phyloP scores from a whole-genome alignment of 2,329 filamentous ascomycete species.

The Penicillium frequentans region DNA sequence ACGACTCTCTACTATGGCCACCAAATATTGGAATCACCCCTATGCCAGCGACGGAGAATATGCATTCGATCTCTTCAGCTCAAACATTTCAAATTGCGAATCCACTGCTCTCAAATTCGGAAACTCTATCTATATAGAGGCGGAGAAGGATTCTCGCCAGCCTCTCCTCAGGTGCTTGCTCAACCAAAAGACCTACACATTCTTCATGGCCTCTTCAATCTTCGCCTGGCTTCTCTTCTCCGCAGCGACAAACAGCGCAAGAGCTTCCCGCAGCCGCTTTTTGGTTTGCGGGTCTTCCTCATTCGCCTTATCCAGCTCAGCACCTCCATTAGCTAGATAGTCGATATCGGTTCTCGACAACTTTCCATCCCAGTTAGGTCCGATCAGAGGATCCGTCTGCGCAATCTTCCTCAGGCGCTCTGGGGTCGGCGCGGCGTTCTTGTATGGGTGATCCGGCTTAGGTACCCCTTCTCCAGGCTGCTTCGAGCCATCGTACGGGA shows the following conservation, averaged over 20 bases:
- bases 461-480: constrained; percentile 31
- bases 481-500: constrained; percentile 12
- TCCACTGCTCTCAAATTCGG: background rate
- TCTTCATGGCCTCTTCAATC: constrained; percentile 15
- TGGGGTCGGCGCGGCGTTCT: constrained; percentile 29
- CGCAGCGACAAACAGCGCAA: constrained; percentile 11
- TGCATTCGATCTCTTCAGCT: background rate
- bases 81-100: background rate
- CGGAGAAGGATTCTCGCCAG: background rate
- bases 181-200: background rate
- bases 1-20: background rate
- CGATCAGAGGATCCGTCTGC: constrained; percentile 42
- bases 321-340: constrained; percentile 49
- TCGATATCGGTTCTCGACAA: constrained; percentile 44
- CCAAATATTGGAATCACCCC: background rate
- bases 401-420: constrained; percentile 34
- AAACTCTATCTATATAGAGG: constrained; percentile 2
- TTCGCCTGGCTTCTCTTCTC: constrained; percentile 18
- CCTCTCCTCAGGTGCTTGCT: background rate
- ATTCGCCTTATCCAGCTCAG: constrained; percentile 42
- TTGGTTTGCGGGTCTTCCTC: constrained; percentile 13
- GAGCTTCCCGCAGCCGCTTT: constrained; percentile 14
- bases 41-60: background rate
- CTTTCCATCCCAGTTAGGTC: constrained; percentile 41
- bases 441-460: constrained; percentile 43